Percentiles rank a stretch among this genome's conserved stretches.
Evolutionary conservation across 176 grass and related monocot genomes (phyloP).

Genomic region (Cocos nucifera): DNA sequence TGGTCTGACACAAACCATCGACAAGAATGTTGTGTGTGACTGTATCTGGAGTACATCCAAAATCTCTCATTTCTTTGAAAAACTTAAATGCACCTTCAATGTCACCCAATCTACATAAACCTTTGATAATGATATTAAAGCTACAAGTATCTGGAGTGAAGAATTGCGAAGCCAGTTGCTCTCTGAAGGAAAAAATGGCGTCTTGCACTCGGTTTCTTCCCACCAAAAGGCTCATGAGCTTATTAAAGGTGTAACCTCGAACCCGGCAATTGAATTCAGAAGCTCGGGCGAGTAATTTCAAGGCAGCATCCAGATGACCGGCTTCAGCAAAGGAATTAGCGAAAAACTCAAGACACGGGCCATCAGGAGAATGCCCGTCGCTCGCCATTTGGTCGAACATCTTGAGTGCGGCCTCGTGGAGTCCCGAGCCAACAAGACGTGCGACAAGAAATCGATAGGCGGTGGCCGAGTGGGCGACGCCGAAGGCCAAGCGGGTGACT

Average conservation of each 20-base stretch:
- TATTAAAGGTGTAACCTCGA: slow-evolving; percentile 54
- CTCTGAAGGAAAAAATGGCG: slow-evolving; percentile 43
- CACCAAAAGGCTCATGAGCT: slow-evolving; percentile 46
- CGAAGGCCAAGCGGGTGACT: slow-evolving; percentile 20
- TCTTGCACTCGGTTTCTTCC: slow-evolving; percentile 24
- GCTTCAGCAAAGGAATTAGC: slow-evolving; percentile 34
- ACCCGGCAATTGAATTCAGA: slow-evolving; percentile 28
- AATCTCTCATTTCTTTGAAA: slow-evolving; percentile 49
- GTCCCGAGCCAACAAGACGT: slow-evolving; percentile 29
- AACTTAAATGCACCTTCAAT: slow-evolving; percentile 50
- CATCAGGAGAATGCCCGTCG: slow-evolving; percentile 27
- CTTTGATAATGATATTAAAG: slow-evolving; percentile 80
- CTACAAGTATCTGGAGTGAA: slow-evolving; percentile 52
- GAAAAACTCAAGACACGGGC: slow-evolving; percentile 48
- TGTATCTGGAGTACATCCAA: slow-evolving; percentile 59
- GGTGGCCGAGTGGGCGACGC: slow-evolving; percentile 18
- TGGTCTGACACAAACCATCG: slow-evolving; percentile 50
- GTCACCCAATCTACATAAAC: slow-evolving; percentile 49
- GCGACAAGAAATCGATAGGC: slow-evolving; percentile 43
- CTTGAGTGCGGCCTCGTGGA: slow-evolving; percentile 44
- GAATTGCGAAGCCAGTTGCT: slow-evolving; percentile 29
- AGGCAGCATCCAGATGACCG: slow-evolving; percentile 28
- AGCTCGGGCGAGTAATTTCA: slow-evolving; percentile 31
- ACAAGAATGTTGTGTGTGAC: slow-evolving; percentile 82
- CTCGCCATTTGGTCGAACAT: slow-evolving; percentile 82